These are phyloP conservation scores for Gigaspora rosea DNA, from an alignment of 192 early-diverging fungal species.

Conservation along the genomic window DNA sequence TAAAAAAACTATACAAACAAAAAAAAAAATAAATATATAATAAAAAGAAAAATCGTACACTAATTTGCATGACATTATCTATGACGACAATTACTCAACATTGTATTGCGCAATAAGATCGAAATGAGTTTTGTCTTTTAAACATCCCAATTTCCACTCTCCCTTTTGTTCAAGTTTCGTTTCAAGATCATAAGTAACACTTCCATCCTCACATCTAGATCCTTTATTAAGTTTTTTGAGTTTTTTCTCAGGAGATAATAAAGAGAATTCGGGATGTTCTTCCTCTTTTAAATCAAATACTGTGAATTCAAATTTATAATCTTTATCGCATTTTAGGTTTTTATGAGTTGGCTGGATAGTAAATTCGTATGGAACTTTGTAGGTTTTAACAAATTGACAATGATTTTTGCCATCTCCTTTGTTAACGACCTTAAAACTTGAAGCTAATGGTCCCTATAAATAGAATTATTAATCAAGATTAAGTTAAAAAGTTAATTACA, in stretches of 20 bases:
- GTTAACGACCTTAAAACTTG: slow-evolving; percentile 3
- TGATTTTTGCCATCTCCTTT: not conserved
- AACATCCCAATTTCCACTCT: slow-evolving; percentile 16
- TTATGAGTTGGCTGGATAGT: slow-evolving; percentile 21
- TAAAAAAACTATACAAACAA: too few relatives aligned
- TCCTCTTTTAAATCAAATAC: slow-evolving; percentile 16
- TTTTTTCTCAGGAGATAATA: slow-evolving; percentile 15
- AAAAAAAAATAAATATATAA: too few relatives aligned
- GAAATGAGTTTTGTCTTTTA: not conserved
- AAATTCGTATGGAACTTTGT: slow-evolving; percentile 15
- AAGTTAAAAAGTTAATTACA: not conserved
- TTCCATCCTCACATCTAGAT: not conserved
- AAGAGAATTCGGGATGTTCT: slow-evolving; percentile 6
- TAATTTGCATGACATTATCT: not conserved
- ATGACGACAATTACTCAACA: not conserved
- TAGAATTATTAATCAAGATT: not conserved
- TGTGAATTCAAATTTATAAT: not conserved
- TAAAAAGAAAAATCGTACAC: too few relatives aligned
- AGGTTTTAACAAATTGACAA: not conserved
- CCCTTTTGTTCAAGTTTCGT: slow-evolving; percentile 11
- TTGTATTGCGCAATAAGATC: slow-evolving; percentile 24
- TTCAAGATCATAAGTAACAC: slow-evolving; percentile 17
- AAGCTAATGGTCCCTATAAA: slow-evolving; percentile 22
- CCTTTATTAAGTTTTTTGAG: not conserved
- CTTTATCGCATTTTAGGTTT: not conserved